These are phyloP conservation scores for Amanita pallidorosea DNA, from an alignment of 768 basidiomycete species.

Conservation along the genomic window DNA sequence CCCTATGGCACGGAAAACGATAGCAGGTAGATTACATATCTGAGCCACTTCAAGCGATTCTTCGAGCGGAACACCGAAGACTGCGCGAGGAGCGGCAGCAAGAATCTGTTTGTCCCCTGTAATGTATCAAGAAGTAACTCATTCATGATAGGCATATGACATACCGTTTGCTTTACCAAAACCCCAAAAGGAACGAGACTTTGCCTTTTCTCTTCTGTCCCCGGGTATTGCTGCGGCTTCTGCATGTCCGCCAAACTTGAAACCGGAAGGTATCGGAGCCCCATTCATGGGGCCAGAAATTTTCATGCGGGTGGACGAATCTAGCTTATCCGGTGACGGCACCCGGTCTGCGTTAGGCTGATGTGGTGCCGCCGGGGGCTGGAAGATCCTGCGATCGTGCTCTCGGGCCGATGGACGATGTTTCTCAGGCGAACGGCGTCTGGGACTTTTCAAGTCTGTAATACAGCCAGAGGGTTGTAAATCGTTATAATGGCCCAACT, in stretches of 20 bases:
- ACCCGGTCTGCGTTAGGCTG: conserved; percentile 42
- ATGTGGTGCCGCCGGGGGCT: conserved; percentile 42
- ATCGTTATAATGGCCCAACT: conserved; percentile 74
- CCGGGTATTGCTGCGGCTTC: conserved; percentile 27
- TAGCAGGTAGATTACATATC: conserved; percentile 85
- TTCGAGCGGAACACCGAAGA: conserved; percentile 82
- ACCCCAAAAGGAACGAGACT: conserved; percentile 89
- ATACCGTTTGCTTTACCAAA: conserved; percentile 62
- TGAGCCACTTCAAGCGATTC: conserved; percentile 84
- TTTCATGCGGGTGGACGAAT: conserved; percentile 57
- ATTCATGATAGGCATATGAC: neutral
- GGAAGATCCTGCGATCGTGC: conserved; percentile 52
- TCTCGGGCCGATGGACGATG: conserved; percentile 38
- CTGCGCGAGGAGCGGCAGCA: conserved; percentile 45
- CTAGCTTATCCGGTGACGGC: conserved; percentile 42
- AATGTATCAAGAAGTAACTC: neutral
- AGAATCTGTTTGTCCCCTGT: conserved; percentile 28
- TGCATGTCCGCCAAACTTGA: conserved; percentile 77
- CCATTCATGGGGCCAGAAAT: conserved; percentile 87
- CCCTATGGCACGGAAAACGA: conserved; percentile 91
- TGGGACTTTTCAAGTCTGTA: conserved; percentile 19
- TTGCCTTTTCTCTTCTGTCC: conserved; percentile 85
- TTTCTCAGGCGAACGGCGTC: conserved; percentile 41
- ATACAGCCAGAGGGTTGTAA: conserved; percentile 26
- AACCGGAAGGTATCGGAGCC: conserved; percentile 75